Evolutionary conservation across 2,329 filamentous ascomycete genomes (phyloP).

Genomic region (Sporothrix globosa): DNA sequence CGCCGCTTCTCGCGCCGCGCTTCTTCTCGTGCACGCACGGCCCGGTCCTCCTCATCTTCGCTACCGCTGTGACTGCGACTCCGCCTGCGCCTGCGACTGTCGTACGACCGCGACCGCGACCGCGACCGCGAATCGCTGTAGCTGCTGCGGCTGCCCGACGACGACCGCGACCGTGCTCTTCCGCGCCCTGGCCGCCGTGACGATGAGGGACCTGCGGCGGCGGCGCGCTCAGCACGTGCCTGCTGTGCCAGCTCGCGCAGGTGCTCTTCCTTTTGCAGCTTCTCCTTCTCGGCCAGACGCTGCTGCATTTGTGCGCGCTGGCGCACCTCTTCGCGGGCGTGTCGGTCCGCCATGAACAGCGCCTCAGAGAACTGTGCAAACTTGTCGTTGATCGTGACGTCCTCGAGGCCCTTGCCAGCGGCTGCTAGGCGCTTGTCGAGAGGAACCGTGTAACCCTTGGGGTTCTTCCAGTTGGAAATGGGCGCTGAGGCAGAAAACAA

Average conservation of each 20-base stretch:
- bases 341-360: slow-evolving; percentile 88
- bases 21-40: slow-evolving; percentile 73
- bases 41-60: slow-evolving; percentile 65
- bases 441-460: slow-evolving; percentile 95
- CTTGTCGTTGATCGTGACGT: slow-evolving; percentile 96
- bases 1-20: slow-evolving; percentile 75
- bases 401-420: slow-evolving; percentile 87
- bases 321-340: slow-evolving; percentile 93
- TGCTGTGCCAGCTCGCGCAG: slow-evolving; percentile 86
- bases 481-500: slow-evolving; percentile 53
- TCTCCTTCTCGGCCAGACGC: slow-evolving; percentile 93
- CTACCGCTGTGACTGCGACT: slow-evolving; percentile 57
- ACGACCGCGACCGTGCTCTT: slow-evolving; percentile 31
- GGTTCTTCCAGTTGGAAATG: slow-evolving; percentile 98
- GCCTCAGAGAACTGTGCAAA: slow-evolving; percentile 96
- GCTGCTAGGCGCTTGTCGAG: slow-evolving; percentile 94
- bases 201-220: slow-evolving; percentile 48
- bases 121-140: slow-evolving; percentile 38
- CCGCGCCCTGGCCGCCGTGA: slow-evolving; percentile 31
- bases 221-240: slow-evolving; percentile 75
- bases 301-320: slow-evolving; percentile 95
- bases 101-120: slow-evolving; percentile 48
- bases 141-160: slow-evolving; percentile 17
- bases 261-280: slow-evolving; percentile 89
- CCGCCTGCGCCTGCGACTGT: slow-evolving; percentile 40